A percentile compares a stretch with the other conserved stretches of the same genome.
Conservation (phyloP, 345 rosid species). For the Euphorbia tirucalli region DNA sequence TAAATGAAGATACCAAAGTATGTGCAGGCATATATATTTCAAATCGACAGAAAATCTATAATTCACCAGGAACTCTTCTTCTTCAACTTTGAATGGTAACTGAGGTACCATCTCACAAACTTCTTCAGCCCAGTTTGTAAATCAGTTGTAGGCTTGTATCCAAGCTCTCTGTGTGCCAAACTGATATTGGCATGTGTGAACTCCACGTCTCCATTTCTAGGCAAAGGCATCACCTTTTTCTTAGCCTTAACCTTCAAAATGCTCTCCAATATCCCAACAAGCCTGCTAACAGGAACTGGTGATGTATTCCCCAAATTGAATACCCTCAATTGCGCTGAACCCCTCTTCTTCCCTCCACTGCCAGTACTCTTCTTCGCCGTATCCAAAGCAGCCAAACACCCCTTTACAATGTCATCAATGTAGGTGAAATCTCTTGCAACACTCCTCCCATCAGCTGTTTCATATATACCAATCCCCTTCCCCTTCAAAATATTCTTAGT, state of each 20-base stretch:
- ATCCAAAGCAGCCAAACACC: conserved; percentile 22
- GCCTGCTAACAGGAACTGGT: conserved; percentile 13
- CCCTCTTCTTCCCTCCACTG: conserved; percentile 22
- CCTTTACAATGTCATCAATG: conserved; percentile 21
- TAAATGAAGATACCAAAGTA: not conserved
- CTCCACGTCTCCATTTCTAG: conserved; percentile 24
- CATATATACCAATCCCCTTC: conserved; percentile 12
- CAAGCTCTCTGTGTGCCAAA: conserved; percentile 20
- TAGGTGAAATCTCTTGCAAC: conserved; percentile 23
- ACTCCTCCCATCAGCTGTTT: conserved; percentile 17
- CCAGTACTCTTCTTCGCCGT: conserved; percentile 22
- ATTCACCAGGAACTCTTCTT: conserved; percentile 31
- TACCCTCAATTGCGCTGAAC: conserved; percentile 11
- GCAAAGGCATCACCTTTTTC: conserved; percentile 19
- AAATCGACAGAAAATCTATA: not conserved
- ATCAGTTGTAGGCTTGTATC: conserved; percentile 19
- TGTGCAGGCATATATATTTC: not conserved
- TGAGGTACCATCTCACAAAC: conserved; percentile 70
- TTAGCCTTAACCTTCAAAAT: conserved; percentile 22
- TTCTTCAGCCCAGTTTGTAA: conserved; percentile 66
- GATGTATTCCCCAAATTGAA: conserved; percentile 26
- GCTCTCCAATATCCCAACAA: conserved; percentile 14
- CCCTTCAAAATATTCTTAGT: conserved; percentile 19
- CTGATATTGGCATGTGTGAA: conserved; percentile 22
- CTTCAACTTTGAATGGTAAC: conserved; percentile 44